A percentile compares a stretch with the other conserved stretches of the same genome.
These are phyloP conservation scores for Nitzschia palea DNA, from an alignment of 108 stramenopile species.

Conservation along the genomic window DNA sequence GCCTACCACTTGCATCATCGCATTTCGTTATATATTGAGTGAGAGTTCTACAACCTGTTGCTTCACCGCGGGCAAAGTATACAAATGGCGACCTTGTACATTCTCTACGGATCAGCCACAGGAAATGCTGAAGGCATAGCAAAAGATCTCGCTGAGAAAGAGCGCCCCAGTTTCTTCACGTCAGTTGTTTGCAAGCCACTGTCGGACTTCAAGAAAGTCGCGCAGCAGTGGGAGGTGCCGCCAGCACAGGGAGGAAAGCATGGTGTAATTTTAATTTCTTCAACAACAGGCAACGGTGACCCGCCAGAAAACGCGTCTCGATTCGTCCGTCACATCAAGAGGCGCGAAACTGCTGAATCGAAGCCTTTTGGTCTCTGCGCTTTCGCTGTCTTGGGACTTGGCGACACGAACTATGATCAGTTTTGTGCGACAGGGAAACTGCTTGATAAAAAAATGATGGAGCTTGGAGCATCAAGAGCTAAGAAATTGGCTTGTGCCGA, in stretches of 20 bases:
- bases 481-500: slow-evolving; percentile 76
- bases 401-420: slow-evolving; percentile 90
- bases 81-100: slow-evolving; percentile 51
- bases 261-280: slow-evolving; percentile 66
- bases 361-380: slow-evolving; percentile 52
- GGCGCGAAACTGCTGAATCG: slow-evolving; percentile 36
- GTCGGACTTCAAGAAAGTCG: slow-evolving; percentile 62
- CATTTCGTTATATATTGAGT: too few relatives aligned
- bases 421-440: slow-evolving; percentile 79
- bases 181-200: slow-evolving; percentile 54
- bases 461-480: slow-evolving; percentile 66
- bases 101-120: slow-evolving; percentile 86
- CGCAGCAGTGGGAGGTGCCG: slow-evolving; percentile 26
- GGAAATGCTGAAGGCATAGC: slow-evolving; percentile 86
- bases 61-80: too few relatives aligned
- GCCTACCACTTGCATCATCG: too few relatives aligned
- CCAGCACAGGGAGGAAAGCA: slow-evolving; percentile 42
- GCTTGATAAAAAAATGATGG: slow-evolving; percentile 62
- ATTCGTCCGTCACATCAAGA: slow-evolving; percentile 74
- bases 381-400: slow-evolving; percentile 79
- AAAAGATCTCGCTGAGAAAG: slow-evolving; percentile 57
- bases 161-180: slow-evolving; percentile 28
- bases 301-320: slow-evolving; percentile 84
- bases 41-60: too few relatives aligned
- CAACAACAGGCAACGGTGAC: slow-evolving; percentile 94